These are phyloP conservation scores for Mycena citricolor DNA, from an alignment of 1,284 basidiomycete species.

Conservation along the genomic window DNA sequence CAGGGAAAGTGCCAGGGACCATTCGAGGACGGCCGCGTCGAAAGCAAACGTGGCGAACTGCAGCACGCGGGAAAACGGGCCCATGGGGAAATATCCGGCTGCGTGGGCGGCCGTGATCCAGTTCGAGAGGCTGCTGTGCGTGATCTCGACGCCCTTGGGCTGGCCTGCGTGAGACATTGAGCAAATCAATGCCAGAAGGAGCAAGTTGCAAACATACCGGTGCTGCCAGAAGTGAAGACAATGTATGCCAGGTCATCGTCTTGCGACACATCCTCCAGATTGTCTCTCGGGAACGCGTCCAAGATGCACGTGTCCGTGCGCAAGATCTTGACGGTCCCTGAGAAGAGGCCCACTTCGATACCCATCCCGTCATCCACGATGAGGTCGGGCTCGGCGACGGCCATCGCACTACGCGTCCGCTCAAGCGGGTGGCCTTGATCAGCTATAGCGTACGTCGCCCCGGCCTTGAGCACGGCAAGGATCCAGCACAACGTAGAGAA, in stretches of 20 bases:
- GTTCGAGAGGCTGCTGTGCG: neutral
- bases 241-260: neutral
- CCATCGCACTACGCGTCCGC: neutral
- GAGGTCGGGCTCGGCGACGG: neutral
- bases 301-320: no score
- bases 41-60: constrained; percentile 1
- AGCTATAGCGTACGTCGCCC: neutral
- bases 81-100: neutral
- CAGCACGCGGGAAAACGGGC: neutral
- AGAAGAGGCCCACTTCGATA: neutral
- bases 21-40: neutral
- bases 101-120: neutral
- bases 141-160: constrained; percentile 1
- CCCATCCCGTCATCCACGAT: neutral
- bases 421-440: neutral
- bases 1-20: neutral
- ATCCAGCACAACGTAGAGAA: neutral
- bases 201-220: neutral
- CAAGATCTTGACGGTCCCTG: neutral
- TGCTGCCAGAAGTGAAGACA: constrained; percentile 2
- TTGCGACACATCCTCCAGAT: neutral
- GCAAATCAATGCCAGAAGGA: neutral
- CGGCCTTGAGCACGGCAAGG: neutral
- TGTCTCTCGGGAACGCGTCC: neutral
- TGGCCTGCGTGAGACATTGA: neutral